Percentiles rank a stretch among this genome's conserved stretches.
Conservation (phyloP, 345 rosid genomes). For the Rhodamnia argentea region DNA sequence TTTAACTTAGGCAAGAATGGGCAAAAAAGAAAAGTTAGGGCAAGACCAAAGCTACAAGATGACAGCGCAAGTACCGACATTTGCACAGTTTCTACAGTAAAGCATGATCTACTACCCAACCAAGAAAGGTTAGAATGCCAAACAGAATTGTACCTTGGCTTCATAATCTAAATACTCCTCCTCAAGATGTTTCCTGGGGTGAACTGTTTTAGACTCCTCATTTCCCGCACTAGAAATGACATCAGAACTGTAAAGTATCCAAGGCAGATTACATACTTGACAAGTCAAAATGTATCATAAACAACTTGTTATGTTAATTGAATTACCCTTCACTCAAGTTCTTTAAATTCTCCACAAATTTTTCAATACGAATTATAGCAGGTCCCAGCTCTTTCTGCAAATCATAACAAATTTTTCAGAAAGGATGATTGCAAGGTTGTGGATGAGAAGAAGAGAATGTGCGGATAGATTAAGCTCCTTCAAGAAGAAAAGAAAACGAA, state of each 20-base stretch:
- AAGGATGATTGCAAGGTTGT: not conserved
- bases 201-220: slow-evolving; percentile 39
- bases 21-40: not conserved
- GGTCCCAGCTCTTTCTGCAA: slow-evolving; percentile 78
- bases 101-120: not conserved
- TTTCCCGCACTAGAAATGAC: slow-evolving; percentile 24
- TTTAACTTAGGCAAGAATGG: not conserved
- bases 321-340: slow-evolving; percentile 56
- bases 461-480: not conserved
- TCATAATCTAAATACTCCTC: slow-evolving; percentile 85
- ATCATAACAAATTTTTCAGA: not conserved
- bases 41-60: not conserved
- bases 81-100: not conserved
- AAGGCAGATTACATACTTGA: not conserved
- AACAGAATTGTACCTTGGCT: slow-evolving; percentile 49
- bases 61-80: not conserved
- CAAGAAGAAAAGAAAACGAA: not conserved
- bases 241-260: slow-evolving; percentile 44
- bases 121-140: not conserved
- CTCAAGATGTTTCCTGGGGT: slow-evolving; percentile 81
- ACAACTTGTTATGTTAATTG: not conserved
- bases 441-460: not conserved
- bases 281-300: not conserved
- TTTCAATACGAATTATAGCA: slow-evolving; percentile 51
- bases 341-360: slow-evolving; percentile 85